Evolutionary conservation across 192 early-diverging fungal species (phyloP), one percentile per base, ranked within the genome.

Genomic region (Phlyctochytrium arcticum): DNA sequence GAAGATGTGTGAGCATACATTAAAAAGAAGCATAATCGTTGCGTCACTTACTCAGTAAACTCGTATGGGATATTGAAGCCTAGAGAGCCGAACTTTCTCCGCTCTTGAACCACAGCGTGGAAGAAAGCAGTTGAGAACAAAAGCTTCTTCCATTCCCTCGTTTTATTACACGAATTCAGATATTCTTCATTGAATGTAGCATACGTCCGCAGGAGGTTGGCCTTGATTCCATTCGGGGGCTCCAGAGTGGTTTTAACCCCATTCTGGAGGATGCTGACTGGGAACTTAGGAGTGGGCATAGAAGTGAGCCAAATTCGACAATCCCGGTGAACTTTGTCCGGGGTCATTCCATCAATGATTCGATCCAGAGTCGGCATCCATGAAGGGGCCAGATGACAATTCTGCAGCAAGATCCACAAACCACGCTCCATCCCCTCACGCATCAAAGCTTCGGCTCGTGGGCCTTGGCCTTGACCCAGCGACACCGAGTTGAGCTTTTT

Each of bases 1-100:
- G 63, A 27, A 10, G 50, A 33, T 12, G 27, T 23, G 33, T 50
- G 44, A 48, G 39, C 33, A 15, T 32, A 48, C 1, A 39, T 36
- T 60, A 5, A 4, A 27, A 0, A 29, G 27, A 12, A 29, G 12
- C 1, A 53, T 29, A 53, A 0, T 15, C 26, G 24, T 24, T 10
- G 36, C 12, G 37, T 1, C 4, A 66, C 55, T 5, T 54, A 65
- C 69, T 73, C 66, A 30, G 71, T 81, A 59, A 83, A 83, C 67
- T 81, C 82, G 60, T 83, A 84, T 24, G 82, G 82, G 60, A 84
- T 84, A 48, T 84, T 84, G 79, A 80, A 84, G 30, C 83, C 83
- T 1, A 85, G 62, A 31, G 78, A 48, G 30, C 82, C 82, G 59
- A 84, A 84, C 46, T 83, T 83, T 17, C 80, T 47, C n/a, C 82